A percentile compares a stretch with the other conserved stretches of the same genome.
phyloP scores from a whole-genome alignment of 2,329 filamentous ascomycete genomes.

The Stagonosporopsis chrysanthemi region DNA sequence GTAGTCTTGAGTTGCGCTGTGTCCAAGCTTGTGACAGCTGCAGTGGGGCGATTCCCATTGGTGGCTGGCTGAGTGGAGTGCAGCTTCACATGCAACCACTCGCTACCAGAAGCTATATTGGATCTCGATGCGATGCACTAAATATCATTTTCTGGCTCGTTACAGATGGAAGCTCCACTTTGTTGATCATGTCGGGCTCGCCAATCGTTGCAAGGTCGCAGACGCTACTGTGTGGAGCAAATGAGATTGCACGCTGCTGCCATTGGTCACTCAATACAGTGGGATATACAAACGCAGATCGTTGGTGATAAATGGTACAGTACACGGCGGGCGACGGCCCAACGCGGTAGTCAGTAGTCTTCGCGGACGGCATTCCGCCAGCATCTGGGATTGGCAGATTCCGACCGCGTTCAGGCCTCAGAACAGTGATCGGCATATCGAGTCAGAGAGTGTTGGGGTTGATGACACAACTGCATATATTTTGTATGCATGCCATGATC shows the following conservation, averaged over 20 bases:
- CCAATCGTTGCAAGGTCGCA: background rate
- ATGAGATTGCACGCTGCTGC: background rate
- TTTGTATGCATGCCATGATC: background rate
- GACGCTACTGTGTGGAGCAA: conserved; percentile 6
- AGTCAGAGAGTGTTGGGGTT: conserved; percentile 2
- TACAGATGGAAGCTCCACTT: conserved; percentile 15
- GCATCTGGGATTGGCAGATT: background rate
- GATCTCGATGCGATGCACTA: conserved; percentile 7
- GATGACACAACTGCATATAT: background rate
- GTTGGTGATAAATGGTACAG: background rate
- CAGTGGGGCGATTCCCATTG: conserved; percentile 25
- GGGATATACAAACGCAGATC: background rate
- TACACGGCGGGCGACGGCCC: background rate
- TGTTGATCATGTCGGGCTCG: background rate
- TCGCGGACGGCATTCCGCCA: conserved; percentile 2
- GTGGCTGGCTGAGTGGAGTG: conserved; percentile 22
- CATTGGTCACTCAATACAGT: background rate
- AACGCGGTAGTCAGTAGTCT: background rate
- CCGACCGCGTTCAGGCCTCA: background rate
- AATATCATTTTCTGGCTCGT: conserved; percentile 10
- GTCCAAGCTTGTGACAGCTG: conserved; percentile 16
- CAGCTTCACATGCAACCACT: conserved; percentile 14
- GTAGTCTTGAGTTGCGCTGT: conserved; percentile 13
- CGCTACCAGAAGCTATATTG: conserved; percentile 22
- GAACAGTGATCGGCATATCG: background rate